A percentile compares a stretch with the other conserved stretches of the same genome.
These are phyloP conservation scores for Epichloe glyceriae DNA, from an alignment of 2,329 filamentous ascomycete genomes.

Conservation along the genomic window DNA sequence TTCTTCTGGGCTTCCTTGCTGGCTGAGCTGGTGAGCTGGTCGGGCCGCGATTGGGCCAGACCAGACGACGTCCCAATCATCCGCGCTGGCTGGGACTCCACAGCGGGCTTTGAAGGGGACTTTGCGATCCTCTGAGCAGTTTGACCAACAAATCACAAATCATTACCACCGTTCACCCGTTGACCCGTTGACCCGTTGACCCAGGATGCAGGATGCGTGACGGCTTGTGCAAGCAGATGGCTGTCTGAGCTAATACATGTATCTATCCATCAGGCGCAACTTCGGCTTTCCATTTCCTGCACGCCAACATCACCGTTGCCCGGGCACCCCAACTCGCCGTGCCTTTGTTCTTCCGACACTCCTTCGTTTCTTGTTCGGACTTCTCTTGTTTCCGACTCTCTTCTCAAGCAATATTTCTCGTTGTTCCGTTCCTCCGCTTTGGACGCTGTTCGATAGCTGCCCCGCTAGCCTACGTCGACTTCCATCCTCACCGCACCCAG, in stretches of 20 bases:
- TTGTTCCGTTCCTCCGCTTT: background rate
- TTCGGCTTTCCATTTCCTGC: background rate
- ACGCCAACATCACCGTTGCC: background rate
- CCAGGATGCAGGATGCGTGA: too few species aligned
- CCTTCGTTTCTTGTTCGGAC: background rate
- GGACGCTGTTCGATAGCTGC: background rate
- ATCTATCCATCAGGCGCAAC: background rate
- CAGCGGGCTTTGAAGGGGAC: background rate
- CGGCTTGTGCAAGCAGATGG: too few species aligned
- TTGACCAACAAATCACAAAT: too few species aligned
- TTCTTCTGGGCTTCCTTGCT: too few species aligned
- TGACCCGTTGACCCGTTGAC: too few species aligned
- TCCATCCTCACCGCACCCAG: background rate
- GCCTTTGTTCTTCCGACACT: background rate
- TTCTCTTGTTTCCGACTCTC: background rate
- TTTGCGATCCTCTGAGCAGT: too few species aligned
- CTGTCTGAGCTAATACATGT: too few species aligned
- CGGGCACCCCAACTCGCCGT: background rate
- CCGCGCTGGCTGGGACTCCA: background rate
- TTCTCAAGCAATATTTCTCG: background rate
- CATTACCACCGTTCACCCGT: too few species aligned
- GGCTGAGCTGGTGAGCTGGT: background rate
- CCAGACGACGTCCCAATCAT: background rate
- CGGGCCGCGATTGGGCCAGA: background rate
- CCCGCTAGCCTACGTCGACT: background rate